Evolutionary conservation across 345 rosid genomes (phyloP).

Genomic region (Eucalyptus virginea): DNA sequence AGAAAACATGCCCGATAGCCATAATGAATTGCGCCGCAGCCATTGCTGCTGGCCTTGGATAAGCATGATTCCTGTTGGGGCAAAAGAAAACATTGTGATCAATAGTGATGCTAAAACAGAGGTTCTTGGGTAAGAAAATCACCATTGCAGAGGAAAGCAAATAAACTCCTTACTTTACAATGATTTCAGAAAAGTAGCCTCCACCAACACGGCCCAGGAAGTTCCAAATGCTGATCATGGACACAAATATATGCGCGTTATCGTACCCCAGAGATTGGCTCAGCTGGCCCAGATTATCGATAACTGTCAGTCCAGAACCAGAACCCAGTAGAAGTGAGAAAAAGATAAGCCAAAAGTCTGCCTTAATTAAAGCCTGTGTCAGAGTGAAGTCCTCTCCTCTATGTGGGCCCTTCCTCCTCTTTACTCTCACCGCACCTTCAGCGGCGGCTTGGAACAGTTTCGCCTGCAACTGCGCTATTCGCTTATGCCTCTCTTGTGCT

Average conservation of each 20-base stretch:
- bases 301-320: constrained; percentile 93
- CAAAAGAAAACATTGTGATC: background rate
- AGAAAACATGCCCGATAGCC: constrained; percentile 88
- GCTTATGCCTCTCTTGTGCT: constrained; percentile 62
- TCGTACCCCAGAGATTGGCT: constrained; percentile 84
- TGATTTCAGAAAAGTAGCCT: constrained; percentile 88
- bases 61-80: constrained; percentile 60
- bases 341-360: constrained; percentile 93
- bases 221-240: constrained; percentile 98
- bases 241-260: constrained; percentile 79
- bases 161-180: constrained; percentile 51
- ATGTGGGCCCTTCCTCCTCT: constrained; percentile 71
- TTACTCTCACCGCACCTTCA: constrained; percentile 80
- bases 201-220: constrained; percentile 96
- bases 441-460: constrained; percentile 85
- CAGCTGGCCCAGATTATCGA: constrained; percentile 98
- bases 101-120: background rate
- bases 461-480: constrained; percentile 76
- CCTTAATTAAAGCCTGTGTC: constrained; percentile 79
- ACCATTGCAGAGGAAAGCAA: background rate
- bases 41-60: constrained; percentile 81
- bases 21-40: constrained; percentile 76
- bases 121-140: background rate
- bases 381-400: constrained; percentile 96
- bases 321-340: constrained; percentile 80